Percentiles rank a stretch among this genome's conserved stretches.
Evolutionary conservation across 2,329 filamentous ascomycete species (phyloP).

Genomic region (Colletotrichum noveboracense): DNA sequence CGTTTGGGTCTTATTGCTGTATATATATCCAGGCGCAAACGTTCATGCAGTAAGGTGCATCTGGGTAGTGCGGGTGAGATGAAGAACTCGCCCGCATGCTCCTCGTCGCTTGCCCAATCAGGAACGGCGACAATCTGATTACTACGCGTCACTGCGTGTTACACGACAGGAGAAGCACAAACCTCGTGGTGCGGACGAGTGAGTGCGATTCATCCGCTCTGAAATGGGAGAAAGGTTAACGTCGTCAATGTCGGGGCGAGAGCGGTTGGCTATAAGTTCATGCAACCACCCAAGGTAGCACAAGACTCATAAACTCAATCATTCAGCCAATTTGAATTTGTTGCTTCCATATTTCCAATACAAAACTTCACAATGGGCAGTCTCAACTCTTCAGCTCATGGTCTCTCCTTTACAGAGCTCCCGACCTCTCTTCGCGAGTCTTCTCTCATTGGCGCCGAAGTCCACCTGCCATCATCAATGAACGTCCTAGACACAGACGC

Average conservation of each 20-base stretch:
- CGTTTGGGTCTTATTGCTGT: background rate
- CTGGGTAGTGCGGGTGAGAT: background rate
- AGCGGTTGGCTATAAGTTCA: background rate
- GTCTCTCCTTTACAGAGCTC: background rate
- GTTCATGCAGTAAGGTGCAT: background rate
- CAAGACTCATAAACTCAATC: background rate
- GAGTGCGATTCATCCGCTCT: background rate
- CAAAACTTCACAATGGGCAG: background rate
- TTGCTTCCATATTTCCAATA: background rate
- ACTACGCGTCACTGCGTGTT: background rate
- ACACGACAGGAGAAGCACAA: background rate
- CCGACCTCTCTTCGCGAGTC: background rate
- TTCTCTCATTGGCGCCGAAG: background rate
- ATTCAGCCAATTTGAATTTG: too few relatives aligned
- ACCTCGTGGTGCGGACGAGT: background rate
- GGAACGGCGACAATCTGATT: background rate
- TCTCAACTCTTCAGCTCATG: background rate
- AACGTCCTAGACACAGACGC: background rate
- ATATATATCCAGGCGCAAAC: background rate
- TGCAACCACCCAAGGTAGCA: rapidly evolving
- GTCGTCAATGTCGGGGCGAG: background rate
- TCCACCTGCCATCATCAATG: background rate
- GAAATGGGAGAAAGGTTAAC: background rate
- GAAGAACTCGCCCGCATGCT: background rate
- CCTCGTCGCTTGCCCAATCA: background rate